phyloP scores from a whole-genome alignment of 2,329 filamentous ascomycete species.

The Cryoendolithus antarcticus region DNA sequence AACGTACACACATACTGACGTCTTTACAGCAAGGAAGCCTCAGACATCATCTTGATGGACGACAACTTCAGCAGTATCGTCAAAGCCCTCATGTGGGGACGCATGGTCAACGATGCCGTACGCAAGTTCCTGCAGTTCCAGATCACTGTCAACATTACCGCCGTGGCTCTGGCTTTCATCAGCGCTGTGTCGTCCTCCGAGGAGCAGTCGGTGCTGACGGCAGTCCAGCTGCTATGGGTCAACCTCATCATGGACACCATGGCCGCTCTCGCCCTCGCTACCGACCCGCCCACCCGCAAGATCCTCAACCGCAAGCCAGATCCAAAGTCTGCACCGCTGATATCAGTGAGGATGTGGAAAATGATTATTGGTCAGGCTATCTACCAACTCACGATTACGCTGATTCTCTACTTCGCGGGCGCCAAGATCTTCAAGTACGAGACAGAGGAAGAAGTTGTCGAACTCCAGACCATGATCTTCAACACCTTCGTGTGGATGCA shows the following conservation, averaged over 20 bases:
- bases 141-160: constrained; percentile 83
- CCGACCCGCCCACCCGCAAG: constrained; percentile 73
- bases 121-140: constrained; percentile 54
- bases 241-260: constrained; percentile 97
- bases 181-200: constrained; percentile 61
- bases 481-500: constrained; percentile 99
- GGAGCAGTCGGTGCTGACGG: constrained; percentile 66
- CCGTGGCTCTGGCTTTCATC: constrained; percentile 76
- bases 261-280: constrained; percentile 76
- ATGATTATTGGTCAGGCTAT: constrained; percentile 93
- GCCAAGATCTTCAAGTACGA: constrained; percentile 48
- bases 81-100: constrained; percentile 49
- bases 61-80: constrained; percentile 53
- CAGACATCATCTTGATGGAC: constrained; percentile 50
- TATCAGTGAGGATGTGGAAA: constrained; percentile 95
- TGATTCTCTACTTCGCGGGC: constrained; percentile 71
- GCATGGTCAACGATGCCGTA: constrained; percentile 44
- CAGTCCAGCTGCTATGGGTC: constrained; percentile 89
- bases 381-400: constrained; percentile 69
- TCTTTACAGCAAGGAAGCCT: constrained; percentile 39
- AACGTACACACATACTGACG: too few relatives aligned
- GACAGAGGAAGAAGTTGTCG: constrained; percentile 27
- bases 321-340: constrained; percentile 60
- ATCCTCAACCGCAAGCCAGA: constrained; percentile 72
- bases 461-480: constrained; percentile 76